phyloP scores from a whole-genome alignment of 768 basidiomycete species.

The Chalciporus sphaerocephalus region DNA sequence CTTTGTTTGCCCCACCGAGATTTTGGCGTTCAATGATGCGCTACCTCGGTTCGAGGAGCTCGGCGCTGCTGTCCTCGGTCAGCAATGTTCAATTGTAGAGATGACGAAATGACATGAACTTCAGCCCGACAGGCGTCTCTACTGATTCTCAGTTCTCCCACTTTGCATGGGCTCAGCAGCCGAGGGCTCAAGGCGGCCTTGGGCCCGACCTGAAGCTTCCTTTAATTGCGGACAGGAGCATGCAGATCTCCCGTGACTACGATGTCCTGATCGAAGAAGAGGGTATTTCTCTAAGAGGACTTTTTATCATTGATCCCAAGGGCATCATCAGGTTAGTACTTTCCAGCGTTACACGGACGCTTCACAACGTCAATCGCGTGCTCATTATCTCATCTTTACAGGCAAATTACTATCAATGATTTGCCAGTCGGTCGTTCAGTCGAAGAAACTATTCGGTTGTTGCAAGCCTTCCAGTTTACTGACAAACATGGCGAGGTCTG shows the following conservation, averaged over 20 bases:
- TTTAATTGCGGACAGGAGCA: constrained; percentile 73
- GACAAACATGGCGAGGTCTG: constrained; percentile 91
- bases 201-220: constrained; percentile 86
- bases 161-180: constrained; percentile 79
- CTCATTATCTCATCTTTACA: constrained; percentile 20
- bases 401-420: constrained; percentile 87
- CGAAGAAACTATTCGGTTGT: constrained; percentile 84
- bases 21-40: constrained; percentile 91
- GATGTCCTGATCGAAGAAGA: constrained; percentile 85
- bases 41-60: constrained; percentile 69
- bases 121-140: constrained; percentile 53
- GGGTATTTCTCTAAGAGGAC: constrained; percentile 82
- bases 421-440: constrained; percentile 94
- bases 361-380: not conserved
- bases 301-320: constrained; percentile 85
- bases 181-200: constrained; percentile 83
- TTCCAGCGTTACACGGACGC: not conserved
- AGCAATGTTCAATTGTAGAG: constrained; percentile 8
- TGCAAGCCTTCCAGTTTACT: constrained; percentile 92
- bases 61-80: constrained; percentile 74
- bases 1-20: constrained; percentile 93
- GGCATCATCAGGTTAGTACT: constrained; percentile 58
- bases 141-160: constrained; percentile 90
- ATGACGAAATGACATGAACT: not conserved
- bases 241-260: constrained; percentile 79